Evolutionary conservation across 129 eudicot genomes (phyloP), one percentile per base, ranked within the genome.

Genomic region (Flaveria trinervia): DNA sequence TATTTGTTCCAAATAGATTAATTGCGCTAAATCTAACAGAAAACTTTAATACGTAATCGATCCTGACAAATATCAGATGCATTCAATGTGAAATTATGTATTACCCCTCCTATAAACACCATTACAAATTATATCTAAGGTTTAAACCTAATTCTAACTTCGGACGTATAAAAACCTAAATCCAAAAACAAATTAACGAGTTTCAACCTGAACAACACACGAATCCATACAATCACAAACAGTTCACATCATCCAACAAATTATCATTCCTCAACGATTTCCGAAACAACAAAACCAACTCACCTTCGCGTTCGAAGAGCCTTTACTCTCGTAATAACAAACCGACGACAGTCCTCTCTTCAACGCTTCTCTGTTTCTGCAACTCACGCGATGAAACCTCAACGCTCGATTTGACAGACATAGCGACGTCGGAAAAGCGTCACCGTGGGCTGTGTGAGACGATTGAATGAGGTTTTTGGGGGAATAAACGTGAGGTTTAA

Each of bases 321-420:
- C 49, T 18, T 73, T 82, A 20, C 48, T 15, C 22, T 83, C 55
- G 65, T 80, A 80, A 39, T 44, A 80, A 51, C 87, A 80, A 14
- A 83, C 16, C 9, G 86, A 81, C 46, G 85, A 80, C 18, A 72
- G 36, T 7, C 70, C 77, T 83, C 85, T 83, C 57, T 75, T 82
- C 50, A 16, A 25, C 36, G 48, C 50, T 7, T 79, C 62, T n/a
- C 12, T 54, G 60, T 71, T 60, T 70, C 49, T 55, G 22, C 36
- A 9, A 41, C 10, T 50, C 9, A 49, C 3, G 43, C 52, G 77
- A 52, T 71, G 82, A 62, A 74, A 41, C 49, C 73, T 44, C 8
- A 30, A 76, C 68, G 59, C 49, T 77, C 70, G 81, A 7, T 25
- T 30, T 13, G 79, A 80, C 46, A 65, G 70, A 36, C 52, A 64